Conservation (phyloP, 2,329 filamentous ascomycete genomes). For the Cryphonectria nitschkei region DNA sequence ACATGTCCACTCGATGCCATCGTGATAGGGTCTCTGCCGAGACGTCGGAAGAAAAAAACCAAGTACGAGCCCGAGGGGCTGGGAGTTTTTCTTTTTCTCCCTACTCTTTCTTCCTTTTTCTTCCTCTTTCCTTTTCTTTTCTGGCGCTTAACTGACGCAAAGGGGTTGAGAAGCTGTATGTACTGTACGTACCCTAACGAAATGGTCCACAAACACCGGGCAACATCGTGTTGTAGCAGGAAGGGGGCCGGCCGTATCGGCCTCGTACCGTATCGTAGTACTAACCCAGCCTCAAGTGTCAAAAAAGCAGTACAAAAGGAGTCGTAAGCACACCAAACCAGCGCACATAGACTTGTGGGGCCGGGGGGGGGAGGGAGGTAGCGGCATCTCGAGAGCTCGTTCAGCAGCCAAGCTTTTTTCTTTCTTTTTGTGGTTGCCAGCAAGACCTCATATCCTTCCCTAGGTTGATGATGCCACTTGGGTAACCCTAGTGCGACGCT, state of each 20-base stretch:
- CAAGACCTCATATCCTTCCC: not conserved
- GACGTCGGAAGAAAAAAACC: not conserved
- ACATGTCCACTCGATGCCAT: not conserved
- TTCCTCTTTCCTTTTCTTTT: too few species aligned
- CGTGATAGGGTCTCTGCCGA: not conserved
- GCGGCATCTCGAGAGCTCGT: constrained; percentile 10
- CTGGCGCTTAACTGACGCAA: not conserved
- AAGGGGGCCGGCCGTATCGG: constrained; percentile 7
- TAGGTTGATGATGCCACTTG: constrained; percentile 2
- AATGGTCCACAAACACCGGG: not conserved
- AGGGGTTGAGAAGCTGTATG: not conserved
- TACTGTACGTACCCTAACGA: too few species aligned
- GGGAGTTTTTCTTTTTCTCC: not conserved
- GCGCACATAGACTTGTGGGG: too few species aligned
- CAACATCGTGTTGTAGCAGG: not conserved
- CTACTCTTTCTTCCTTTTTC: too few species aligned
- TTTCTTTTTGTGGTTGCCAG: too few species aligned
- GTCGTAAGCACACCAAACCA: too few species aligned
- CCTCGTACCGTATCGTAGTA: not conserved
- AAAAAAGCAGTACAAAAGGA: not conserved
- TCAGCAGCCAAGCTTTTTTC: constrained; percentile 22
- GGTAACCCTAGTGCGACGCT: constrained; percentile 11
- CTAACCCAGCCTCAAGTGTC: too few species aligned
- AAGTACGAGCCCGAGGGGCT: constrained; percentile 9
- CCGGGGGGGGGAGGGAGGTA: not conserved